These are phyloP conservation scores for Cystofilobasidium capitatum DNA, from an alignment of 768 basidiomycete genomes.

Conservation along the genomic window DNA sequence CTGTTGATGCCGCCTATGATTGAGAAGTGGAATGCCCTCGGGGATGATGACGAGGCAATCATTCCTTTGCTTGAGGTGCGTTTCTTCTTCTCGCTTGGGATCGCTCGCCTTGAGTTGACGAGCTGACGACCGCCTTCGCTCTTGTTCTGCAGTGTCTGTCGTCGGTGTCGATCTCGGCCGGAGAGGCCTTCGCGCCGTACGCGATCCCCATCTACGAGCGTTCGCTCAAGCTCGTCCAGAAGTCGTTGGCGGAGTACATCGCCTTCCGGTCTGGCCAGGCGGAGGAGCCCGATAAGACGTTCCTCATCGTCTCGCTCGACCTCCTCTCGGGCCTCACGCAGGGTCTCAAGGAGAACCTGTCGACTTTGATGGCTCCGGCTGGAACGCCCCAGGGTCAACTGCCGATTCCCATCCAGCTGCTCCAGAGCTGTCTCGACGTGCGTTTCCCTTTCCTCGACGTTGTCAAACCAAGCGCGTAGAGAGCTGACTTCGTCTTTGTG, in stretches of 20 bases:
- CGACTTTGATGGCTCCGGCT: slow-evolving; percentile 50
- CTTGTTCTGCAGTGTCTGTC: slow-evolving; percentile 68
- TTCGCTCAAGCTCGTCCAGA: slow-evolving; percentile 75
- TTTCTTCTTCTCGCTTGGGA: background rate
- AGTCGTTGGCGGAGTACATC: slow-evolving; percentile 72
- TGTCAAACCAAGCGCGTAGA: background rate
- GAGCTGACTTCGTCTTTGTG: background rate
- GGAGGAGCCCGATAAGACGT: slow-evolving; percentile 92
- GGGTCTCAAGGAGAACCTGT: slow-evolving; percentile 71
- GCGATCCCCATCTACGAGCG: slow-evolving; percentile 86
- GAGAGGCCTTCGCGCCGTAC: slow-evolving; percentile 74
- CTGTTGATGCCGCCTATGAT: slow-evolving; percentile 94
- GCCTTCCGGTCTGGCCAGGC: slow-evolving; percentile 72
- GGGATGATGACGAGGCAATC: slow-evolving; percentile 82
- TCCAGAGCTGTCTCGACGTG: slow-evolving; percentile 75
- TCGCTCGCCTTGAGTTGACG: background rate
- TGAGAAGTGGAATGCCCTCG: slow-evolving; percentile 76
- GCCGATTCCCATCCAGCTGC: slow-evolving; percentile 68
- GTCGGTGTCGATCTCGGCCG: slow-evolving; percentile 93
- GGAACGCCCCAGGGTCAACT: slow-evolving; percentile 44
- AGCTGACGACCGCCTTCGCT: background rate
- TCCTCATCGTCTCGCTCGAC: slow-evolving; percentile 96
- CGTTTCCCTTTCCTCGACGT: slow-evolving; percentile 24
- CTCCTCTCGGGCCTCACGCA: slow-evolving; percentile 91
- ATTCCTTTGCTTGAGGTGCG: slow-evolving; percentile 89